These are phyloP conservation scores for Rhododendron griersonianum DNA, from an alignment of 148 eudicot species.

Conservation along the genomic window DNA sequence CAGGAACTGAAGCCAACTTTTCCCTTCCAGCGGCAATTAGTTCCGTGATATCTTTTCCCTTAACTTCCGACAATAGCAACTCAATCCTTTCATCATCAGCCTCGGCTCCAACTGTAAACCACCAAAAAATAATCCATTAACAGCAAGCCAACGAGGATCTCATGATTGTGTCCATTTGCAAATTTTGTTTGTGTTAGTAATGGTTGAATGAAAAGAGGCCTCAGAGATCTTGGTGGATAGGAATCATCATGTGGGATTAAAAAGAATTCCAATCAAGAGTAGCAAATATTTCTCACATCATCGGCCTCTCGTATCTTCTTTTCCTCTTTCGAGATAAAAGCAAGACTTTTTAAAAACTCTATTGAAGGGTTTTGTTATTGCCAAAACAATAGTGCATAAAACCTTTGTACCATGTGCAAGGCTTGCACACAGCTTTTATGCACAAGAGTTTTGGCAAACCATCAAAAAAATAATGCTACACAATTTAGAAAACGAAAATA, in stretches of 20 bases:
- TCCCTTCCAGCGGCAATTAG: constrained; percentile 77
- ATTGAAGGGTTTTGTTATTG: too few relatives aligned
- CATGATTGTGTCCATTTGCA: neutral
- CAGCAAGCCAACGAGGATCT: neutral
- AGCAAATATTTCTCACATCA: neutral
- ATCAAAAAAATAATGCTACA: neutral
- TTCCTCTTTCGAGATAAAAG: neutral
- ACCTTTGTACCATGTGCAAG: too few relatives aligned
- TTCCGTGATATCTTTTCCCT: constrained; percentile 69
- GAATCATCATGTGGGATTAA: neutral
- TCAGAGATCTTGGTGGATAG: constrained; percentile 3
- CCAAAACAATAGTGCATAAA: too few relatives aligned
- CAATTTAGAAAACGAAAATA: neutral
- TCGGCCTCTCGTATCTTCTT: neutral
- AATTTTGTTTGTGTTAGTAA: neutral
- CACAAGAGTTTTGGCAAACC: neutral
- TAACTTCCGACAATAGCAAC: constrained; percentile 53
- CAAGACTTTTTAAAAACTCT: neutral
- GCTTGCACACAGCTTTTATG: too few relatives aligned
- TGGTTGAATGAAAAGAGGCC: neutral
- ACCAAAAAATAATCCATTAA: neutral
- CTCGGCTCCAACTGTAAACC: constrained; percentile 65
- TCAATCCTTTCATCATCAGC: constrained; percentile 61
- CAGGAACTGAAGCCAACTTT: constrained; percentile 79
- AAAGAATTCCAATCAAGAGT: neutral